Evolutionary conservation across 2,329 filamentous ascomycete genomes (phyloP).

Genomic region (Trichoderma afroharzianum): DNA sequence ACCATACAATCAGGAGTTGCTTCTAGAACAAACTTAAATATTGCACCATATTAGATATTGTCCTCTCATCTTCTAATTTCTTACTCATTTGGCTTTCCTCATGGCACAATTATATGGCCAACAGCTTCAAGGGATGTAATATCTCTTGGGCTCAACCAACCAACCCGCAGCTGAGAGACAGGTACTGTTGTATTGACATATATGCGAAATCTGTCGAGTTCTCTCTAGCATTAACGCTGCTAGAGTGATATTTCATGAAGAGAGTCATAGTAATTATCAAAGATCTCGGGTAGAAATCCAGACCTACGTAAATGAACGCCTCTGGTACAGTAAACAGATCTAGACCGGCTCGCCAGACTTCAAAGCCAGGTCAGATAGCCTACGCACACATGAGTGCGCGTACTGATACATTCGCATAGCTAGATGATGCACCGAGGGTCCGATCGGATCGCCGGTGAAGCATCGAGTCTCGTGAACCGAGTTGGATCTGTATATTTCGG

Average conservation of each 20-base stretch:
- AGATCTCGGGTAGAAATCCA: background rate
- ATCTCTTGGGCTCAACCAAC: background rate
- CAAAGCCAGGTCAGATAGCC: background rate
- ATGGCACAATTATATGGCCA: background rate
- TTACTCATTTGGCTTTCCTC: background rate
- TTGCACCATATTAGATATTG: background rate
- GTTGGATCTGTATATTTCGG: background rate
- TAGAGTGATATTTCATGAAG: no score
- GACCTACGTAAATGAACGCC: background rate
- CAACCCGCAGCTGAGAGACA: background rate
- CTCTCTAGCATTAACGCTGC: no score
- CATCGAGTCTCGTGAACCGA: background rate
- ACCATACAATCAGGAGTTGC: background rate
- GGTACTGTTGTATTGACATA: no score
- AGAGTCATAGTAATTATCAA: background rate
- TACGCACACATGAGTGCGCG: background rate
- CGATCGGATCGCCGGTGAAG: background rate
- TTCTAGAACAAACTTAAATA: background rate
- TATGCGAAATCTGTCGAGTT: no score
- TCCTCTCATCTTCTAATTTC: background rate
- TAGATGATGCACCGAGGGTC: background rate
- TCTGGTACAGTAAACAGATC: background rate
- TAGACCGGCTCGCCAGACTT: background rate
- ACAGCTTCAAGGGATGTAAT: background rate
- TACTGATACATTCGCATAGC: background rate